Base-by-base conservation (phyloP, 768 basidiomycete genomes). In the Nidularia sp. region DNA sequence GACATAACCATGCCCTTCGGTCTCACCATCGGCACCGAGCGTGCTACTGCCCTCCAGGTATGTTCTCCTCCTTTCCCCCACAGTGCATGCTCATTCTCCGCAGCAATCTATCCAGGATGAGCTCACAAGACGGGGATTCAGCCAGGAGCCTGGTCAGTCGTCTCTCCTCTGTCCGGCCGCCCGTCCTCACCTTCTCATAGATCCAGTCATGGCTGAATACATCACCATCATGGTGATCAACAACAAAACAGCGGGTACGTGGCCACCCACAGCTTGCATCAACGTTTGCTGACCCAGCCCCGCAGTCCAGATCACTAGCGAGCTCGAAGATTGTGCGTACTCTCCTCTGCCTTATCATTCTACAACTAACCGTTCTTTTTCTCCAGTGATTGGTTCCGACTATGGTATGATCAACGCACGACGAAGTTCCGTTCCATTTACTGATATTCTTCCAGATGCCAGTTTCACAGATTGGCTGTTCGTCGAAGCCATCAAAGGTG, bases 161-260 rank as follows among this genome's bases (percentile, higher is more conserved):
- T 52, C 53, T 57, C 48, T 49, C 48, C 41, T 46, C 12, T 39
- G 22, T 49, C 15, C 44, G 44, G 39, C 34, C 44, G 41, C 45
- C 51, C 49, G 58, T 46, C 43, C 47, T 53, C 66, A 29, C 62
- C 49, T 3, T 8, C 49, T 45, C 52, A 4, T 59, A 90, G 91
- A 94, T 68, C 83, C 84, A 10, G 90, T 93, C 59, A 93, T 94
- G 90, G 90, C 92, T 2, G 93, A 95, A 68, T 95, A 93, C 62
- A 92, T 94, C 52, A 92, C 90, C 15, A 95, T 95, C 53, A 93
- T 95, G 93, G 81, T 95, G 45, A 93, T 93, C 57, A 95, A 95
- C 65, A 89, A 90, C 69, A 95, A 94, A 75, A 85, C 87, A 53
- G 68, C 82, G 56, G 80, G 90, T 86, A 59, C 34, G 84, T 71